Evolutionary conservation across 495 filamentous ascomycete genomes (phyloP).

Genomic region (Daldinia caldariorum): DNA sequence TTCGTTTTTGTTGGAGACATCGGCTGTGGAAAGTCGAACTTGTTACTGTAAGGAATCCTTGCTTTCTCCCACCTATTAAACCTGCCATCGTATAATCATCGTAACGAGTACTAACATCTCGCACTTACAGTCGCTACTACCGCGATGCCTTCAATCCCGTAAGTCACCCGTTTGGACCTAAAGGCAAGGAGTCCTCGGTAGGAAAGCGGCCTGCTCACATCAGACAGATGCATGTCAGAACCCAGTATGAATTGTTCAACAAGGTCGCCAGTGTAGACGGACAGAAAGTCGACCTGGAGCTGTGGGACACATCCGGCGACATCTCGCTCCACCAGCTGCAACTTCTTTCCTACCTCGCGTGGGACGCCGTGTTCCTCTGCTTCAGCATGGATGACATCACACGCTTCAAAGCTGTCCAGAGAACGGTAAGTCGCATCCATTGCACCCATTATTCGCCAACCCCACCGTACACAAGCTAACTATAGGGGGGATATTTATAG

Average conservation of each 20-base stretch:
- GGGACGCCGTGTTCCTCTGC: constrained; percentile 49
- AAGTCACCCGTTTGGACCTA: not conserved
- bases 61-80: not conserved
- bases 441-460: not conserved
- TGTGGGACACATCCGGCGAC: constrained; percentile 48
- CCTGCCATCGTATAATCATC: not conserved
- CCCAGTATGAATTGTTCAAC: constrained; percentile 39
- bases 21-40: constrained; percentile 44
- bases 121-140: constrained; percentile 37
- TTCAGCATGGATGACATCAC: constrained; percentile 33
- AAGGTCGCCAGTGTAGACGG: constrained; percentile 35
- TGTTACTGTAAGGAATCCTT: constrained; percentile 36
- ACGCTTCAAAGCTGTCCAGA: constrained; percentile 24
- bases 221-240: constrained; percentile 26
- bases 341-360: constrained; percentile 43
- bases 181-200: not conserved
- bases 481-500: constrained; percentile 5
- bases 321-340: constrained; percentile 36
- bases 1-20: constrained; percentile 45
- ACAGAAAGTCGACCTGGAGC: constrained; percentile 39
- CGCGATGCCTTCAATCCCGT: constrained; percentile 32
- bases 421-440: constrained; percentile 27
- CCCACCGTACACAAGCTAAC: constrained; percentile 14
- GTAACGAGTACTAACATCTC: constrained; percentile 7
- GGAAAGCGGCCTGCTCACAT: not conserved